Evolutionary conservation across 352 stramenopile genomes (phyloP).

Genomic region (Phytopythium mirpurense): DNA sequence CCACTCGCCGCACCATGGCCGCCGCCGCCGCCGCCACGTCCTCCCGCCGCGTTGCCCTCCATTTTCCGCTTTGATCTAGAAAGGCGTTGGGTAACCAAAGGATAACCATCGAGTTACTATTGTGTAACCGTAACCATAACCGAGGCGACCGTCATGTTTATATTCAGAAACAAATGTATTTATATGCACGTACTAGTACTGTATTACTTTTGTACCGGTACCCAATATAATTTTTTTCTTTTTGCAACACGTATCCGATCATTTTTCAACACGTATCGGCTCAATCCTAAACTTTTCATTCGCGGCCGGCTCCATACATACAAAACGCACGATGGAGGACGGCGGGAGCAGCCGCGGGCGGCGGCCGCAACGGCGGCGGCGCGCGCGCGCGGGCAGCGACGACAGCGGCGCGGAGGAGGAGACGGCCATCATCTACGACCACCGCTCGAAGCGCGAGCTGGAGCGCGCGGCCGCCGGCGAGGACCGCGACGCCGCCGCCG

Average conservation of each 20-base stretch:
- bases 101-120: no score
- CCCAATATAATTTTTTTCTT: no score
- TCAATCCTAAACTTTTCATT: no score
- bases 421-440: slow-evolving; percentile 32
- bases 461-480: slow-evolving; percentile 11
- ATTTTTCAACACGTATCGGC: no score
- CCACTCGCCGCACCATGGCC: not conserved
- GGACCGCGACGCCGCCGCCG: slow-evolving; percentile 5
- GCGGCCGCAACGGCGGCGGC: slow-evolving; percentile 15
- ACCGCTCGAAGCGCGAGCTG: slow-evolving; percentile 34
- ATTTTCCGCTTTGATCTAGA: not conserved
- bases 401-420: slow-evolving; percentile 12
- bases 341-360: not conserved
- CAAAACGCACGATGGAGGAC: not conserved
- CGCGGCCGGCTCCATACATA: no score
- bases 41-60: not conserved
- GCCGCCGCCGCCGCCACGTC: not conserved
- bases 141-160: no score
- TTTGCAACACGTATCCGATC: no score
- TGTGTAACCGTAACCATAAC: not conserved
- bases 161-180: no score
- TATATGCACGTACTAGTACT: no score
- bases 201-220: no score
- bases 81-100: not conserved
- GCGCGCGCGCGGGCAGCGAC: slow-evolving; percentile 14